phyloP scores from a whole-genome alignment of 2,329 filamentous ascomycete species.

The Tolypocladium album region DNA sequence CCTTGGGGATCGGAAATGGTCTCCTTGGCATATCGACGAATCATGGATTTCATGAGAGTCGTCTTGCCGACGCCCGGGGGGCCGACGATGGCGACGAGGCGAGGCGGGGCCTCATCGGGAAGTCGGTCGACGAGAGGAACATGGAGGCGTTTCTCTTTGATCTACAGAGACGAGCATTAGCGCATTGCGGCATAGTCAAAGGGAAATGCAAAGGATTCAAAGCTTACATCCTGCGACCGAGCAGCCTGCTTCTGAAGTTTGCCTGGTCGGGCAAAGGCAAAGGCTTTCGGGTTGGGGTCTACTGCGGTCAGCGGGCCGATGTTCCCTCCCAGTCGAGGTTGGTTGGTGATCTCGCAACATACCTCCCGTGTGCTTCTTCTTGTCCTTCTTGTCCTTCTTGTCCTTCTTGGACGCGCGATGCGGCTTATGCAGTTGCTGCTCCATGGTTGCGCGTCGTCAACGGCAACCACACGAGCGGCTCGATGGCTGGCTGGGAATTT shows the following conservation, averaged over 20 bases:
- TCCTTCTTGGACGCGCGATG: conserved; percentile 69
- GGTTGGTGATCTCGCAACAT: conserved; percentile 7
- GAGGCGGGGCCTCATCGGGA: conserved; percentile 87
- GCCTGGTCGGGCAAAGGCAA: conserved; percentile 73
- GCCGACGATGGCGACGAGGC: conserved; percentile 88
- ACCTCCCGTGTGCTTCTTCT: conserved; percentile 64
- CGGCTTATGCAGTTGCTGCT: conserved; percentile 73
- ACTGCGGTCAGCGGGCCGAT: conserved; percentile 10
- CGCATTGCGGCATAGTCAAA: not conserved
- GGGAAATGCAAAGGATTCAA: not conserved
- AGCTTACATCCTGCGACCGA: conserved; percentile 56
- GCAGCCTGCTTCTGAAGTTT: conserved; percentile 66
- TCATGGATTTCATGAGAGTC: conserved; percentile 86
- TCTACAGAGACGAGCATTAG: conserved; percentile 31
- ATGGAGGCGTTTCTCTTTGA: conserved; percentile 93
- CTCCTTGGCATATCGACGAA: conserved; percentile 92
- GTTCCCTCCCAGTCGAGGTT: not conserved
- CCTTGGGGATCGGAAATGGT: conserved; percentile 82
- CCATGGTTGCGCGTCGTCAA: conserved; percentile 39
- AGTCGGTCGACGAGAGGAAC: conserved; percentile 93
- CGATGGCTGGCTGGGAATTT: not conserved
- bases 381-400: conserved; percentile 92
- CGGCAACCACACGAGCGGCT: not conserved
- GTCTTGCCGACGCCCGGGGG: conserved; percentile 94
- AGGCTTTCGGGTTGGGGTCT: conserved; percentile 83